Base-by-base conservation (phyloP, 2,329 filamentous ascomycete genomes). In the Chaetomiaceae sp. region DNA sequence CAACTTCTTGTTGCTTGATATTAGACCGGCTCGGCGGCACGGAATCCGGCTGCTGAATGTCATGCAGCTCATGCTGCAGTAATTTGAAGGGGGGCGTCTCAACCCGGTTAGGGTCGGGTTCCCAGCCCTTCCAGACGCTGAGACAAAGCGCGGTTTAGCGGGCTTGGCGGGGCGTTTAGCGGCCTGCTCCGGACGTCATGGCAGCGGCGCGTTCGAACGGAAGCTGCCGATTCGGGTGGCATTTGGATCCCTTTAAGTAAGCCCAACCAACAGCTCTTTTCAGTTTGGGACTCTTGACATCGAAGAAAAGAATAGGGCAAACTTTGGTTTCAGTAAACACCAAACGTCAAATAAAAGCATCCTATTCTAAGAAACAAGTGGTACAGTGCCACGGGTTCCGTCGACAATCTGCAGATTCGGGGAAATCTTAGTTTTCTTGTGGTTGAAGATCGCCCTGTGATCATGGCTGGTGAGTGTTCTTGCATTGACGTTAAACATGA, bases 401-500 rank as follows among this genome's bases (percentile, higher is more conserved):
- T 10, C 46, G 11, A 20, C 34, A 23, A 42, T 42, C 30, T 25
- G 38, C 38, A 20, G 13, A 36, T 43, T 11, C 16, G 4, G 10
- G 21, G 6, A 27, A 34, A 37, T 27, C 41, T 23, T 33, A 33
- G 29, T 33, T 38, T 16, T 8, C 48, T 43, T 43, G 8, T 7
- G n/a, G n/a, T 27, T 51, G 16, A 16, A 20, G 21, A 30, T 16
- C 27, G 5, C 11, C 11, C 16, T 33, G 29, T 36, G 33, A 27
- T 20, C 40, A 62, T 62, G 59, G 46, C 58, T 40, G 59, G 59
- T 58, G 55, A 59, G 55, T 57, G 23, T 30, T 34, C n/a, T n/a
- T n/a, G n/a, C n/a, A n/a, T 34, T 20, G 30, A 43, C n/a, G 27
- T 42, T 20, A 30, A 42, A 5, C 14, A 29, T 23, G 13, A 5